Evolutionary conservation across 345 rosid species (phyloP), one percentile per base, ranked within the genome.

Genomic region (Hibiscus syriacus): DNA sequence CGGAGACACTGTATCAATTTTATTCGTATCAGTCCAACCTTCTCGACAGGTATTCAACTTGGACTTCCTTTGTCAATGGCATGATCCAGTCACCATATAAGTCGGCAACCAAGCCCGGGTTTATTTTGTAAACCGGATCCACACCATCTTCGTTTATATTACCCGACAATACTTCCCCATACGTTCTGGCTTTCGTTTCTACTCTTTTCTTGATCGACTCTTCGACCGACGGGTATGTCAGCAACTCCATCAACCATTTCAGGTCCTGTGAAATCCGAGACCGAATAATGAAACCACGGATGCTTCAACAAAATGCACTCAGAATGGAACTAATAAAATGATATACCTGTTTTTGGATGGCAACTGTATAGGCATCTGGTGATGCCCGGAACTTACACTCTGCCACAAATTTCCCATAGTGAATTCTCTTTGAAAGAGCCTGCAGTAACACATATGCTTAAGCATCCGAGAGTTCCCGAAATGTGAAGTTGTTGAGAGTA

Each of bases 381-480:
- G 84, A 72, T 16, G 83, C 92, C 61, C 29, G 91, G 67, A 85
- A 94, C 78, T 91, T 94, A 54, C 95, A 92, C 71, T 94, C 99
- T 4, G 99, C 99, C 1, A 94, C 97, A 75, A 75, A 91, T 80
- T 91, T 91, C 49, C 97, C 97, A 55, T 94, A 94, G 73, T 94
- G 99, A 32, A 94, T 85, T 80, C 99, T 86, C 83, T 86, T 94
- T 22, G 97, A 94, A 53, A 94, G 85, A 64, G 86, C 84, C 97
- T 94, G 85, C 66, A 71, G 70, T 17, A 26, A 68, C 39, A 55
- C 52, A 1, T 27, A 64, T 36, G 16, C 3, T 45, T 14, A 64
- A 48, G 26, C 8, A 48, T 48, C 23, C 26, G 1, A 6, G n/a
- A 64, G n/a, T 64, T 25, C 19, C 55, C 38, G 19, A 3, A 60